phyloP scores from a whole-genome alignment of 805 yeast genomes.

The Metschnikowia hibisci region DNA sequence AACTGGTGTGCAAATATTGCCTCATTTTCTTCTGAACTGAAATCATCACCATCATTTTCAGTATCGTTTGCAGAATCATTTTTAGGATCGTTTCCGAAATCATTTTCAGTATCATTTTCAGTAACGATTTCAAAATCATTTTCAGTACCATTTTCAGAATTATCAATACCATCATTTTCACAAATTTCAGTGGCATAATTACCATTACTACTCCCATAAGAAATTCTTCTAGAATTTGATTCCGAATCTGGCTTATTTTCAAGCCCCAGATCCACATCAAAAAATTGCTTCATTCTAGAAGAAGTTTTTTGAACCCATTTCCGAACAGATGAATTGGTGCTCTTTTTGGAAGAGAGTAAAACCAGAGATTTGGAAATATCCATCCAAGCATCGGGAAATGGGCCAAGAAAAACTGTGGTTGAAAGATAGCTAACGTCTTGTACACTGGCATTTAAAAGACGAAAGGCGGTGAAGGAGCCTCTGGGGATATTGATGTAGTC shows the following conservation, averaged over 20 bases:
- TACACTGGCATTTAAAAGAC: conserved; percentile 52
- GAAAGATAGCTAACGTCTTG: conserved; percentile 47
- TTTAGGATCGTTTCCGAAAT: too few species aligned
- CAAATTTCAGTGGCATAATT: too few species aligned
- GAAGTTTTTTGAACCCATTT: conserved; percentile 7
- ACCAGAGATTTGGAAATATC: conserved; percentile 2
- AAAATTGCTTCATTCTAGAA: conserved; percentile 2
- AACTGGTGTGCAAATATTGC: not conserved
- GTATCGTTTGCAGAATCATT: not conserved
- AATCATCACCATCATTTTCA: not conserved
- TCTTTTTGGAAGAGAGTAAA: not conserved
- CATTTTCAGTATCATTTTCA: too few species aligned
- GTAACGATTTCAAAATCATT: too few species aligned
- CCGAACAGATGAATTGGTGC: conserved; percentile 2
- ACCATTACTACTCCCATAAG: too few species aligned
- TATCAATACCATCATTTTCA: too few species aligned
- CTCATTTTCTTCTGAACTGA: too few species aligned
- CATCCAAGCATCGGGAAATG: conserved; percentile 55
- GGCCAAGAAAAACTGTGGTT: conserved; percentile 50
- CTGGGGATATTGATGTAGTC: conserved; percentile 39
- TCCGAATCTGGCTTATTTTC: not conserved
- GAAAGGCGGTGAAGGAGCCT: conserved; percentile 57
- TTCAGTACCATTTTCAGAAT: too few species aligned
- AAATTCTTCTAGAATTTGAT: too few species aligned
- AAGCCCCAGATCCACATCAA: not conserved